These are phyloP conservation scores for Pestalotiopsis sp. DNA, from an alignment of 2,329 filamentous ascomycete species.

Conservation along the genomic window DNA sequence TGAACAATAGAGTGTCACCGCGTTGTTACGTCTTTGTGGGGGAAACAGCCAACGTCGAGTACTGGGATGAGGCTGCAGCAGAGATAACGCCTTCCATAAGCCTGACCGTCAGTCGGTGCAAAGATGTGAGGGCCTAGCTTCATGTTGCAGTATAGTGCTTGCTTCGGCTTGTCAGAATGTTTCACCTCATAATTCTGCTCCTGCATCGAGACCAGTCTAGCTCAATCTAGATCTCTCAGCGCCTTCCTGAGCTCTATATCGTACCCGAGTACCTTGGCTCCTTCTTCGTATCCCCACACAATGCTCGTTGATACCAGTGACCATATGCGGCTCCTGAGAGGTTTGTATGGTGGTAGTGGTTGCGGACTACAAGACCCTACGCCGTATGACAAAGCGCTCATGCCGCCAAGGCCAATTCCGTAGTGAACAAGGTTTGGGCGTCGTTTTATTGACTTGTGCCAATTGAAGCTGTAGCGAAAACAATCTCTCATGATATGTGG, in stretches of 20 bases:
- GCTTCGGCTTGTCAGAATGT: neutral
- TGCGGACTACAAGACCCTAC: neutral
- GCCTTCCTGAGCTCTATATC: neutral
- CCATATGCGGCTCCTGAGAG: neutral
- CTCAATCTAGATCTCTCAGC: neutral
- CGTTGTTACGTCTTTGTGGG: neutral
- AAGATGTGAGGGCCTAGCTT: neutral
- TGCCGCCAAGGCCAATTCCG: neutral
- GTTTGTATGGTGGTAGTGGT: neutral
- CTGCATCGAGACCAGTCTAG: neutral
- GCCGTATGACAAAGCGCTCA: neutral
- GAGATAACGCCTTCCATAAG: neutral
- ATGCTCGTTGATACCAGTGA: neutral
- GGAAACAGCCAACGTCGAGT: neutral
- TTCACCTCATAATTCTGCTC: neutral
- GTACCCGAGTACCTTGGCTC: neutral
- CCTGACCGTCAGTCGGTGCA: neutral
- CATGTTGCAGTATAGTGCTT: neutral
- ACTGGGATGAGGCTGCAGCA: neutral
- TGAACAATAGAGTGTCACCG: neutral
- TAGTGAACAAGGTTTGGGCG: neutral
- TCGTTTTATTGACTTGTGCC: neutral
- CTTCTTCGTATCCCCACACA: neutral
- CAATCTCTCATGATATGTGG: neutral
- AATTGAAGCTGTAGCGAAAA: neutral